Evolutionary conservation across 345 rosid species (phyloP).

Genomic region (Erysimum cheiranthoides): DNA sequence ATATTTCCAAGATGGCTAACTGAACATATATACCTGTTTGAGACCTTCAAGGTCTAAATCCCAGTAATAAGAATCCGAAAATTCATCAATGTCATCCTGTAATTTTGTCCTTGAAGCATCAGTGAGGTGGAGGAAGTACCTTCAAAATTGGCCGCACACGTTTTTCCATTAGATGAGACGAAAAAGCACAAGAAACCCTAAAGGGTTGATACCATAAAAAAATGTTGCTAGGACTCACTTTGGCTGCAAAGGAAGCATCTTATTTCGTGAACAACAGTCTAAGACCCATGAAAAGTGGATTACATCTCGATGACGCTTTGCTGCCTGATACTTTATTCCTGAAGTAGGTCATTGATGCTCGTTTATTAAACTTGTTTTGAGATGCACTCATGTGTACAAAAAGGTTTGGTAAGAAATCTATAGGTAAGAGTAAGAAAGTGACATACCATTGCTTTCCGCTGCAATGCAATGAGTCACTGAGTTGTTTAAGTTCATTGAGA

Average conservation of each 20-base stretch:
- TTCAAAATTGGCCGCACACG: conserved; percentile 40
- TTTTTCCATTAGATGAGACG: neutral
- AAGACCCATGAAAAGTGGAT: conserved; percentile 88
- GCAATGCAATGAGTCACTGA: conserved; percentile 93
- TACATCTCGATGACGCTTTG: conserved; percentile 79
- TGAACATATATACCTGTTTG: conserved; percentile 65
- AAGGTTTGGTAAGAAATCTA: conserved; percentile 4
- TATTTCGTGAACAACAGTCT: conserved; percentile 81
- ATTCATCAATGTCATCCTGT: conserved; percentile 88
- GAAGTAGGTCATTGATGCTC: conserved; percentile 39
- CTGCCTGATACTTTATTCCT: conserved; percentile 92
- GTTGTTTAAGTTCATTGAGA: conserved; percentile 92
- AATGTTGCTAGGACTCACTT: conserved; percentile 57
- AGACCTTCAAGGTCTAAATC: conserved; percentile 78
- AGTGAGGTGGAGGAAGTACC: conserved; percentile 87
- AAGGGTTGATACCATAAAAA: conserved; percentile 7
- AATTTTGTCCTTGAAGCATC: conserved; percentile 72
- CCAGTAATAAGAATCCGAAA: conserved; percentile 81
- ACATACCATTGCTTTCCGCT: conserved; percentile 86
- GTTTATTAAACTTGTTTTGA: neutral
- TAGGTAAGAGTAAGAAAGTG: conserved; percentile 46
- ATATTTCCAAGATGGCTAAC: conserved; percentile 27
- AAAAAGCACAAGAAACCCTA: conserved; percentile 20
- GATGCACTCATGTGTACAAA: conserved; percentile 7
- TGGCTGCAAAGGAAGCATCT: conserved; percentile 81